These are phyloP conservation scores for Ustilago cynodontis DNA, from an alignment of 1,284 basidiomycete genomes.

Conservation along the genomic window DNA sequence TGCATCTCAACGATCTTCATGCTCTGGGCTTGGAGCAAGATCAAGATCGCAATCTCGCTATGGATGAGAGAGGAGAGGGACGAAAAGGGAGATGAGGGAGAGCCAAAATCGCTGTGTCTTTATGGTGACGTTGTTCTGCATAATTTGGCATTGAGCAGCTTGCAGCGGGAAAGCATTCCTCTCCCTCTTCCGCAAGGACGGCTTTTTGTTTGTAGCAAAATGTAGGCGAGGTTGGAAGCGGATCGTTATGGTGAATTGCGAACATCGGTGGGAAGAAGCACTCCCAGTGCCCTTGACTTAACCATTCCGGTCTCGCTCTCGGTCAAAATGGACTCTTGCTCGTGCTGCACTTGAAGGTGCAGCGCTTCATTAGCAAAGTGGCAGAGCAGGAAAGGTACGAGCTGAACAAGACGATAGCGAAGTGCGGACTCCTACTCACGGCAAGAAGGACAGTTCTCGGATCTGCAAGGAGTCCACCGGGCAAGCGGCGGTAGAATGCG, in stretches of 20 bases:
- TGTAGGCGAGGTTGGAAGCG: background rate
- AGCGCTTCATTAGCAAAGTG: too few relatives aligned
- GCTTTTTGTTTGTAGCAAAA: background rate
- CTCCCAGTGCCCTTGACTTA: too few relatives aligned
- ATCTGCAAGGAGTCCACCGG: background rate
- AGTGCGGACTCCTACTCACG: background rate
- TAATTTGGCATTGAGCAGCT: background rate
- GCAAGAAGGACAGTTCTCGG: background rate
- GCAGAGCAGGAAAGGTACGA: too few relatives aligned
- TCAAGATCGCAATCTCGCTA: background rate
- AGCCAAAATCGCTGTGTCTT: too few relatives aligned
- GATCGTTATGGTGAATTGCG: background rate
- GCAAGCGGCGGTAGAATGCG: too few relatives aligned
- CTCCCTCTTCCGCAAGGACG: background rate
- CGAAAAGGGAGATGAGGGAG: too few relatives aligned
- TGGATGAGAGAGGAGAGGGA: too few relatives aligned
- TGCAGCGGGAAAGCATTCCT: constrained; percentile 2
- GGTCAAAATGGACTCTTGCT: too few relatives aligned
- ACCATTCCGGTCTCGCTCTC: too few relatives aligned
- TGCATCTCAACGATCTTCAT: background rate
- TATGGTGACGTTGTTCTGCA: constrained; percentile 4
- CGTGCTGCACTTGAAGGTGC: too few relatives aligned
- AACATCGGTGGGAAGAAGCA: background rate
- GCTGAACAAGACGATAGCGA: too few relatives aligned
- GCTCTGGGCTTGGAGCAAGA: background rate